Evolutionary conservation across 208 protist species (phyloP), one percentile per base, ranked within the genome.

Genomic region (Leishmania amazonensis): DNA sequence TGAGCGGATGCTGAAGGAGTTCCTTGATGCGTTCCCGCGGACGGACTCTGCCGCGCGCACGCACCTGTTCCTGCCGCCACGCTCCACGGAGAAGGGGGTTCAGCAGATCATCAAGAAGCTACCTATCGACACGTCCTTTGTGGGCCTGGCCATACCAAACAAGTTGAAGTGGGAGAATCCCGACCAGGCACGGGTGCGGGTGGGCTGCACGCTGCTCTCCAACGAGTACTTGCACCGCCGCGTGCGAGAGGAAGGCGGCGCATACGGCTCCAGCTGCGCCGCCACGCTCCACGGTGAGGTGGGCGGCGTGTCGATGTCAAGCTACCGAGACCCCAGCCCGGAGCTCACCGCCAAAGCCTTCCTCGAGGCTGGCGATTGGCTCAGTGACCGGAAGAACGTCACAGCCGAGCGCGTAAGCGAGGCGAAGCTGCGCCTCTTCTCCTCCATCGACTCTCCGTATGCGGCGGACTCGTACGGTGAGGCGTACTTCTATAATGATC

Each of bases 181-280:
- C 3, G 91, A 94, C 53, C 91, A 96, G 81, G 90, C 93, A 15
- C 83, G 90, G n/a, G 82, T 95, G 67, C 94, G 93, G 42, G 92
- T 97, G 21, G 95, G 86, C 47, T 91, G 86, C 65, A 86, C 91
- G 73, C 79, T 97, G 68, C 89, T 97, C 24, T 80, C 81, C 64
- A 96, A 96, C 78, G 93, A 98, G 83, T 97, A 92, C 85, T 86
- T 98, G 71, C 96, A 98, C 85, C 91, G 91, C 75, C 89, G 90
- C 7, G 91, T 98, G 77, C 93, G 96, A 31, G 96, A 98, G 78
- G 94, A 98, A 81, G 96, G 96, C 40, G 96, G 96, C 28, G 96
- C 96, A 54, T 98, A 98, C 87, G 96, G 96, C 49, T 86, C 89
- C 35, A 80, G 85, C 73, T 87, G 88, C 40, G 54, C 82, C n/a